Base-by-base conservation (phyloP, 108 stramenopile genomes). In the Nitzschia palea region DNA sequence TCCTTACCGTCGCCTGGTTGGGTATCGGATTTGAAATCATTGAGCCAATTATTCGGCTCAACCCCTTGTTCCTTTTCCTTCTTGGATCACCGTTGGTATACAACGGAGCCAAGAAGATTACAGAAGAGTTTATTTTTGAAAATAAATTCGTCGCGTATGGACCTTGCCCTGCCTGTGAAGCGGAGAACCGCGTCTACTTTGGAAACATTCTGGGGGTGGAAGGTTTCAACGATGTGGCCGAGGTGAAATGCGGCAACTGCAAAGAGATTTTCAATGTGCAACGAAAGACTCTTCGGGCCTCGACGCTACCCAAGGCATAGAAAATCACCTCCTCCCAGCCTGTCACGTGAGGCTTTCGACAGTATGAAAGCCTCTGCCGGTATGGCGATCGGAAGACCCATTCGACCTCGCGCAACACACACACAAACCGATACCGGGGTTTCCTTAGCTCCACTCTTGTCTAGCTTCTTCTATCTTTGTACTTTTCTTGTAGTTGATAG, bases 171-270 rank as follows among this genome's bases (percentile, higher is more conserved):
- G 74, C 74, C 17, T 97, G 97, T 76, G 89, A 87, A 45, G 74
- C 58, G 1, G 80, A 87, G 45, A 93, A 93, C 65, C 67, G 90
- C 44, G 76, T 97, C 33, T 97, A 90, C 84, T 97, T 97, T 73
- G 97, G 97, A 32, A 80, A 90, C 60, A 94, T 97, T 64, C 73
- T 97, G 40, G 93, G 93, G 52, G 92, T 95, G 1, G 86, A 97
- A 68, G 97, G 94, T 52, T 89, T 84, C 72, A 61, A 48, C 25
- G 94, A 89, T 66, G 77, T 80, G 23, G 87, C 89, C 2, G 66
- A 75, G 5, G 70, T 87, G 25, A 96, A 93, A 67, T 97, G 97
- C 77, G 62, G 73, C 9, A 88, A 91, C 44, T 97, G 97, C 87
- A 94, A 90, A 62, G 79, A 78, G 43, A 42, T 75, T 48, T 87